These are phyloP conservation scores for Penicillium sp. DNA, from an alignment of 2,329 filamentous ascomycete species.

Conservation along the genomic window DNA sequence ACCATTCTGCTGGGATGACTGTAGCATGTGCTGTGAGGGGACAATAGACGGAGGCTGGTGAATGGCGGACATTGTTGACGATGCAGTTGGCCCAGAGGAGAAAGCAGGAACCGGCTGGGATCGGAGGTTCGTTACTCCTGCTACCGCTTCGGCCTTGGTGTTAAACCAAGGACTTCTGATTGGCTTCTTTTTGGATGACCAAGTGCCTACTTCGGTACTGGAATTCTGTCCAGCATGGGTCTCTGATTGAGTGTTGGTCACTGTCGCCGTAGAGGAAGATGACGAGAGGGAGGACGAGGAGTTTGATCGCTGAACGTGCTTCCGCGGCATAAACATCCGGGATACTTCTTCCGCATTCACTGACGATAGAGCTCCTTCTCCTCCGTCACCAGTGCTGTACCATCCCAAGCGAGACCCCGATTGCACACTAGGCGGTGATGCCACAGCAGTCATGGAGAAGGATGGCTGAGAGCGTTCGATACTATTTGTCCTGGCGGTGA, in stretches of 20 bases:
- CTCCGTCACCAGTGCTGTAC: slow-evolving; percentile 55
- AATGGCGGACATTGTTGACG: slow-evolving; percentile 61
- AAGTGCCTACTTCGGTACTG: slow-evolving; percentile 39
- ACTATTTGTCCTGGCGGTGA: slow-evolving; percentile 10
- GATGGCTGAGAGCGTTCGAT: slow-evolving; percentile 18
- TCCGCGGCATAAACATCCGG: slow-evolving; percentile 86
- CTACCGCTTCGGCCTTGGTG: slow-evolving; percentile 63
- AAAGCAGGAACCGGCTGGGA: slow-evolving; percentile 60
- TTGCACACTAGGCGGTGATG: slow-evolving; percentile 62
- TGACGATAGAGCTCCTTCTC: slow-evolving; percentile 61
- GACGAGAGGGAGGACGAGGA: slow-evolving; percentile 80
- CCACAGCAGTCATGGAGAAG: slow-evolving; percentile 63
- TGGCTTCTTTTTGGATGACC: slow-evolving; percentile 48
- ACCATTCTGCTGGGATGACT: slow-evolving; percentile 62
- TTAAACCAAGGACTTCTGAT: slow-evolving; percentile 60
- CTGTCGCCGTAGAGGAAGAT: slow-evolving; percentile 54
- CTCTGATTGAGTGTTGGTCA: slow-evolving; percentile 32
- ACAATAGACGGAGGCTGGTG: slow-evolving; percentile 62
- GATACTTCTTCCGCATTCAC: slow-evolving; percentile 81
- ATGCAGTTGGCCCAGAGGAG: slow-evolving; percentile 57
- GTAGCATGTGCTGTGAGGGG: slow-evolving; percentile 66
- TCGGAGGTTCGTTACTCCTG: slow-evolving; percentile 60
- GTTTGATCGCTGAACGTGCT: slow-evolving; percentile 79
- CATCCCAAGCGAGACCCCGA: slow-evolving; percentile 60
- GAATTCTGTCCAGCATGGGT: slow-evolving; percentile 39